Conservation (phyloP, 768 basidiomycete genomes). For the Dendrothele bispora region DNA sequence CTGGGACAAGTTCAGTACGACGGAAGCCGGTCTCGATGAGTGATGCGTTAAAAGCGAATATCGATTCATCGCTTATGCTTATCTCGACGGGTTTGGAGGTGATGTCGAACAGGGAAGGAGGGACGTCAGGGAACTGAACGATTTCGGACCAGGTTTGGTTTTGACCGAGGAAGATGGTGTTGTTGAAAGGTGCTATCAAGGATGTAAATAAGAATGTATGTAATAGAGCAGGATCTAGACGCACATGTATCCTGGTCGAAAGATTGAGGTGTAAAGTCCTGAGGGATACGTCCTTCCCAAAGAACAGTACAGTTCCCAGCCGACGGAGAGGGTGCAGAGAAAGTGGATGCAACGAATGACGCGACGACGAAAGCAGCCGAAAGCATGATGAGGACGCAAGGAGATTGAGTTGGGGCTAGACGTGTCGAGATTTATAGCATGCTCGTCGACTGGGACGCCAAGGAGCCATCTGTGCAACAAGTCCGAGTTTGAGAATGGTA, state of each 20-base stretch:
- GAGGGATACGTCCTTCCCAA: neutral
- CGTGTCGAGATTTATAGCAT: too few relatives aligned
- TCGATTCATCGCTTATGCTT: neutral
- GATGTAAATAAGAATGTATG: neutral
- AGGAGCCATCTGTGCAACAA: too few relatives aligned
- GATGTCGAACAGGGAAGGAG: neutral
- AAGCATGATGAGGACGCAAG: too few relatives aligned
- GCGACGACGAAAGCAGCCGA: neutral
- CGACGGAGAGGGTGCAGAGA: neutral
- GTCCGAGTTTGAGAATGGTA: too few relatives aligned
- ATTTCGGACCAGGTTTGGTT: neutral
- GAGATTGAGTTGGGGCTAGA: too few relatives aligned
- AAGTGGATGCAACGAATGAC: neutral
- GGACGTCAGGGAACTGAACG: neutral
- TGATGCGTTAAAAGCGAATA: neutral
- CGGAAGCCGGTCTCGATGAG: neutral
- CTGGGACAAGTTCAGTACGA: neutral
- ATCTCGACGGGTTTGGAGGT: neutral
- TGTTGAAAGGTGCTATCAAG: neutral
- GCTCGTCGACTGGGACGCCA: too few relatives aligned
- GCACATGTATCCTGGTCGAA: neutral
- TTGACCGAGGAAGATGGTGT: neutral
- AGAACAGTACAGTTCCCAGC: neutral
- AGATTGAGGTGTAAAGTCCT: neutral
- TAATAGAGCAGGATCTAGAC: neutral